Conservation (phyloP, 2,329 filamentous ascomycete genomes). For the Zymoseptoria crescenta region DNA sequence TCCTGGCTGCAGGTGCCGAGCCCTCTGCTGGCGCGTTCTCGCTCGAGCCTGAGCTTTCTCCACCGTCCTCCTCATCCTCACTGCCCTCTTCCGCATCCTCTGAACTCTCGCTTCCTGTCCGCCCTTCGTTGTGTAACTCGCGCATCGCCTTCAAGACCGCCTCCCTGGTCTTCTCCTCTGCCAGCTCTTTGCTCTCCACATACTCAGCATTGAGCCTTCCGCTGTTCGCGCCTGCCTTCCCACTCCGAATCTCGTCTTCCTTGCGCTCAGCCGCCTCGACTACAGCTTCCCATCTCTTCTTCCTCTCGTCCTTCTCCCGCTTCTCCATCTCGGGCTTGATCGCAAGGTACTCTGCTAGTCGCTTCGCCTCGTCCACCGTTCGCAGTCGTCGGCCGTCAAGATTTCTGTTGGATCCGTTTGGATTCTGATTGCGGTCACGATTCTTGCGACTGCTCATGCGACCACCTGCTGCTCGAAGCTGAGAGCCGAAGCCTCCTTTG, state of each 20-base stretch:
- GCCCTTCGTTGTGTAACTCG: slow-evolving; percentile 40
- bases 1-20: slow-evolving; percentile 31
- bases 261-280: slow-evolving; percentile 75
- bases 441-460: slow-evolving; percentile 97
- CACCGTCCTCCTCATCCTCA: slow-evolving; percentile 27
- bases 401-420: slow-evolving; percentile 82
- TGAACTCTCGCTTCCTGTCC: slow-evolving; percentile 34
- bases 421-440: slow-evolving; percentile 62
- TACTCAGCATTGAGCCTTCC: slow-evolving; percentile 73
- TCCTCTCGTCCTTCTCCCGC: slow-evolving; percentile 80
- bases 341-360: slow-evolving; percentile 85
- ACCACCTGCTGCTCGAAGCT: slow-evolving; percentile 89
- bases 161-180: slow-evolving; percentile 70
- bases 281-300: slow-evolving; percentile 79
- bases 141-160: slow-evolving; percentile 66
- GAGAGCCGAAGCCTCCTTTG: slow-evolving; percentile 96
- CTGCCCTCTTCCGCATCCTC: slow-evolving; percentile 39
- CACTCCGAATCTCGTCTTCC: slow-evolving; percentile 74
- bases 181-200: slow-evolving; percentile 92
- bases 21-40: slow-evolving; percentile 31
- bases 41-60: slow-evolving; percentile 24
- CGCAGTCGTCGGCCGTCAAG: slow-evolving; percentile 82
- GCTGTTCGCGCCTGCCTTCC: slow-evolving; percentile 51
- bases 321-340: slow-evolving; percentile 97
- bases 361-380: slow-evolving; percentile 92